Percentiles rank a stretch among this genome's conserved stretches.
Conservation (phyloP, 2,329 filamentous ascomycete species). For the Cryphonectria japonica region DNA sequence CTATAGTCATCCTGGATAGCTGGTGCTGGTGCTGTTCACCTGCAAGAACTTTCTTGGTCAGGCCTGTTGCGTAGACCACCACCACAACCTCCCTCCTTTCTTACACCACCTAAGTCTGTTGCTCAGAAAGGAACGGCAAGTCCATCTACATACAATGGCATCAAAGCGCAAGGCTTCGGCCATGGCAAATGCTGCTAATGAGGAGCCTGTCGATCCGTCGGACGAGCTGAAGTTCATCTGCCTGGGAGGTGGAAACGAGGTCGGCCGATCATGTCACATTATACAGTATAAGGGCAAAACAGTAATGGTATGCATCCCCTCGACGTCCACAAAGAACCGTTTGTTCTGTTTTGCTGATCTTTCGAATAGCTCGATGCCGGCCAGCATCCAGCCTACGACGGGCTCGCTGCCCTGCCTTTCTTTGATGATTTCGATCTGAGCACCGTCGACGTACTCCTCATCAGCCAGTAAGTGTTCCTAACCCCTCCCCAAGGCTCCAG, state of each 20-base stretch:
- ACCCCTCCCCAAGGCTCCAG: conserved; percentile 23
- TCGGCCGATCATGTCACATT: conserved; percentile 95
- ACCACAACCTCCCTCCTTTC: neutral
- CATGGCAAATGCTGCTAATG: conserved; percentile 67
- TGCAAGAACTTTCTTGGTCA: neutral
- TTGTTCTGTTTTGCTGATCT: conserved; percentile 12
- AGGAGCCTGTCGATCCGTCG: conserved; percentile 88
- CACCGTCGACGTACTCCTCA: conserved; percentile 93
- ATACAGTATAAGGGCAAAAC: conserved; percentile 99
- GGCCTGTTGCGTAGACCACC: neutral
- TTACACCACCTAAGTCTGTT: neutral
- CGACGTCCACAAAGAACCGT: conserved; percentile 3
- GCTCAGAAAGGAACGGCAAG: neutral
- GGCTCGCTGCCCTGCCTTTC: conserved; percentile 89
- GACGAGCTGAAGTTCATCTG: conserved; percentile 95
- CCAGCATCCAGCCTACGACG: conserved; percentile 95
- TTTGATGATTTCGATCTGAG: conserved; percentile 99
- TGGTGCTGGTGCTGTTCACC: neutral
- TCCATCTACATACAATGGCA: conserved; percentile 64
- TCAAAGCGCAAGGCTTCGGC: conserved; percentile 86
- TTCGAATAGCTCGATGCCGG: conserved; percentile 82
- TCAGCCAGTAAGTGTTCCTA: conserved; percentile 89
- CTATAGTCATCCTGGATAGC: neutral
- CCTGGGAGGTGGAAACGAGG: conserved; percentile 93
- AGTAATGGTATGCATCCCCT: conserved; percentile 75